Evolutionary conservation across 257 asterid genomes (phyloP).

Genomic region (Nemophila menziesii): DNA sequence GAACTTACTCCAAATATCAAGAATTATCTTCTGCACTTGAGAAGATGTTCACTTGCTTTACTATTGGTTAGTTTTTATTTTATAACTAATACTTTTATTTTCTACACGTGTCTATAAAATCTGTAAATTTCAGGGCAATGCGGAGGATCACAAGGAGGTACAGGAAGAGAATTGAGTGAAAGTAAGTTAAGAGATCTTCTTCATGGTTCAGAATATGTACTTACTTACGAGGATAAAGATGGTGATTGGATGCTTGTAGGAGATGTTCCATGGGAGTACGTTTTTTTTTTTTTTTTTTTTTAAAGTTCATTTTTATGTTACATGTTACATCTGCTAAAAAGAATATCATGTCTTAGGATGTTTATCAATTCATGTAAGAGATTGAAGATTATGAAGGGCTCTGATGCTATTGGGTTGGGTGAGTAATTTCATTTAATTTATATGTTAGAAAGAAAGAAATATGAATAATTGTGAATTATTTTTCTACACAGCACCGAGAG

Average conservation of each 20-base stretch:
- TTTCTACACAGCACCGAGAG: neutral
- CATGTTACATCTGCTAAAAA: too few relatives aligned
- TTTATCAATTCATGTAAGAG: constrained; percentile 20
- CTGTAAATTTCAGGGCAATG: constrained; percentile 1
- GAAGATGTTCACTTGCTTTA: constrained; percentile 84
- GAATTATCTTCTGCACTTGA: constrained; percentile 78
- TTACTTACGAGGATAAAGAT: constrained; percentile 21
- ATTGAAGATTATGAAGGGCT: constrained; percentile 17
- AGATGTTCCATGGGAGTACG: constrained; percentile 5
- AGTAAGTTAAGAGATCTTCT: constrained; percentile 52
- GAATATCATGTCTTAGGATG: constrained; percentile 8
- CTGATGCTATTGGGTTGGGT: constrained; percentile 21
- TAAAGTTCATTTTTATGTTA: too few relatives aligned
- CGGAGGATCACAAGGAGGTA: constrained; percentile 48
- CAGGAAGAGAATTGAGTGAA: constrained; percentile 41
- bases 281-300: neutral
- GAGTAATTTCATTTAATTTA: neutral
- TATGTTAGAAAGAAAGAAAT: neutral
- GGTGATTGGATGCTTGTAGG: constrained; percentile 5
- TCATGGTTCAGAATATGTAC: constrained; percentile 55
- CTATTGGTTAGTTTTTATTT: constrained; percentile 22
- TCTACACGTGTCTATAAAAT: neutral
- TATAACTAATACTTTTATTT: too few relatives aligned
- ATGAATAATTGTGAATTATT: neutral
- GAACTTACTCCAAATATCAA: constrained; percentile 48